These are phyloP conservation scores for Arthrobotrys conoides DNA, from an alignment of 2,329 filamentous ascomycete genomes.

Conservation along the genomic window DNA sequence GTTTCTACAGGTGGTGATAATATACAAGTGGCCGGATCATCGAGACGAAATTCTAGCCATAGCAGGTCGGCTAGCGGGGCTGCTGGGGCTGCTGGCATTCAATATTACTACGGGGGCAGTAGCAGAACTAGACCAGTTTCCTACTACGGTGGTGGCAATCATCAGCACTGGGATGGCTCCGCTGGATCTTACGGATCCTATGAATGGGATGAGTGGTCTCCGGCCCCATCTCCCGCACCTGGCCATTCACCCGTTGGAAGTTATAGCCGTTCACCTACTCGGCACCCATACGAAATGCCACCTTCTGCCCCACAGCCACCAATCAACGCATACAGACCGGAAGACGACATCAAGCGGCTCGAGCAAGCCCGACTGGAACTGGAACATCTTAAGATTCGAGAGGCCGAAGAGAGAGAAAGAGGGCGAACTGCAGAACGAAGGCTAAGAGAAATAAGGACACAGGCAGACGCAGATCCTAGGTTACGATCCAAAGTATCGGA, in stretches of 20 bases:
- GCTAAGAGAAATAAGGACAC: slow-evolving; percentile 61
- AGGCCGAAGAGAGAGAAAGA: slow-evolving; percentile 56
- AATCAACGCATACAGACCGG: slow-evolving; percentile 41
- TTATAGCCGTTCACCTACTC: slow-evolving; percentile 56
- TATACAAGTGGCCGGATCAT: slow-evolving; percentile 37
- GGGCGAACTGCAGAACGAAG: slow-evolving; percentile 60
- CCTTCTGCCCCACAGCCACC: slow-evolving; percentile 55
- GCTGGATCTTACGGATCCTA: slow-evolving; percentile 53
- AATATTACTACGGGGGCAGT: slow-evolving; percentile 52
- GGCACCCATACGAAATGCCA: slow-evolving; percentile 44
- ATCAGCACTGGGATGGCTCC: slow-evolving; percentile 52
- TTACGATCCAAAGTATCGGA: slow-evolving; percentile 56
- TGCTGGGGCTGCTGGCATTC: slow-evolving; percentile 39
- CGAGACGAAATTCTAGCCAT: slow-evolving; percentile 51
- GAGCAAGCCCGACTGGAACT: slow-evolving; percentile 56
- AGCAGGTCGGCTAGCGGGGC: slow-evolving; percentile 42
- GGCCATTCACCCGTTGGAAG: slow-evolving; percentile 58
- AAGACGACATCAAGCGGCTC: slow-evolving; percentile 47
- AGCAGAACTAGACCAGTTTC: slow-evolving; percentile 48
- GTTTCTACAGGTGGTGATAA: slow-evolving; percentile 43
- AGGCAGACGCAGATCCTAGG: slow-evolving; percentile 59
- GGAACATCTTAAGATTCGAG: slow-evolving; percentile 52
- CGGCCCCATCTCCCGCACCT: slow-evolving; percentile 34
- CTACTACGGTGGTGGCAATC: slow-evolving; percentile 46
- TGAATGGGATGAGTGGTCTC: slow-evolving; percentile 57